A percentile compares a stretch with the other conserved stretches of the same genome.
Conservation (phyloP, 2,329 filamentous ascomycete species). For the Fusarium nelsonii region DNA sequence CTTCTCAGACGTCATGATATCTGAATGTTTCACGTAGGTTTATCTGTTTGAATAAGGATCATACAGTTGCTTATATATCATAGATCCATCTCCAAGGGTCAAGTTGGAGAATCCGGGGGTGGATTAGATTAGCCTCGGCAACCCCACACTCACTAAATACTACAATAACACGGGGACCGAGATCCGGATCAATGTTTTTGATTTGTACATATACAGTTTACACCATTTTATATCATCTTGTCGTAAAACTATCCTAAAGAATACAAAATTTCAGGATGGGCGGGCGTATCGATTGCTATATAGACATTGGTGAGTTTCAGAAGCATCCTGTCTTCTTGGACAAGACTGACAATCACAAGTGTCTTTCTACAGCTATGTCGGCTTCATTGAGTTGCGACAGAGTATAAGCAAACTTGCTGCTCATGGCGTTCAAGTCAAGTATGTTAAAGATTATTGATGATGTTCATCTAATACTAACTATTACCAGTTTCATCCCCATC, state of each 20-base stretch:
- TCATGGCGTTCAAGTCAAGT: conserved; percentile 76
- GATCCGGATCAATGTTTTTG: not conserved
- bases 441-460: conserved; percentile 46
- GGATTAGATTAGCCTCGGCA: conserved; percentile 17
- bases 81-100: conserved; percentile 1
- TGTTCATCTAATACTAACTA: not conserved
- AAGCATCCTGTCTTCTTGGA: not conserved
- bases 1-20: conserved; percentile 49
- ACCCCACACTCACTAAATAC: conserved; percentile 32
- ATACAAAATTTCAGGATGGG: conserved; percentile 58
- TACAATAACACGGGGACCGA: conserved; percentile 3
- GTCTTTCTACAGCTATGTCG: conserved; percentile 71
- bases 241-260: not conserved
- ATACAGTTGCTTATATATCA: not conserved
- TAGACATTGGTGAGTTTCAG: conserved; percentile 70
- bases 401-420: conserved; percentile 67
- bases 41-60: not conserved
- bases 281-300: conserved; percentile 72
- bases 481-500: conserved; percentile 73
- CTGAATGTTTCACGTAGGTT: not conserved
- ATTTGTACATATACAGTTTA: not conserved
- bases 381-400: conserved; percentile 68
- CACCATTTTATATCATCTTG: not conserved
- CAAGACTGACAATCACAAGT: conserved; percentile 58
- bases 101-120: conserved; percentile 1